Evolutionary conservation across 352 stramenopile genomes (phyloP), one percentile per base, ranked within the genome.

Genomic region (Globisporangium middletonii): DNA sequence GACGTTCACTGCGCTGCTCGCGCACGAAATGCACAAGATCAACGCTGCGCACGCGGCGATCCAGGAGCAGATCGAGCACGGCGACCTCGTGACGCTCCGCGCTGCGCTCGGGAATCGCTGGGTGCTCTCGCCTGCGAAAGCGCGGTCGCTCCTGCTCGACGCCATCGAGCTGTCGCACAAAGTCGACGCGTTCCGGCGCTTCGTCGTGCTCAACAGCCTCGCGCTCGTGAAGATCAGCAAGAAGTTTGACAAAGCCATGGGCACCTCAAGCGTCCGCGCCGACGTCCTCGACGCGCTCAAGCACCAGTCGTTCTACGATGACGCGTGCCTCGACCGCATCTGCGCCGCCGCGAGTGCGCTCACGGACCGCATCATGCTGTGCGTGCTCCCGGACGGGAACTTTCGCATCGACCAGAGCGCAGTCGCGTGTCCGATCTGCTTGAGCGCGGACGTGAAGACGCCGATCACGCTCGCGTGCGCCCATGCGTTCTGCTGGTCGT

Each of bases 401-500:
- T 87, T 84, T 41, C 70, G 66, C 8, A 74, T 86, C 23, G 70
- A 69, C 19, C 55, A 71, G 28, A 50, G 70, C 45, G 55, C 77
- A 0, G 65, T 79, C 2, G 78, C 76, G 50, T 92, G 82, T 42
- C 82, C 79, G 3, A 90, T 92, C 53, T 92, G 82, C 52, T 65
- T 92, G 7, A 73, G 71, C 38, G 53, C 50, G 12, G 64, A 86
- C n/a, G 64, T 87, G 49, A 88, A 88, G 64, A 83, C 67, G 11
- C 75, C 79, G 3, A 86, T 92, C 59, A 87, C 82, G 47, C 64
- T 92, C 26, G 75, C 75, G 0, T 92, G 82, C 58, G 68, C 64
- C 6, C 82, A 92, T 68, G 87, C 79, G 0, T 92, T 92, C 54
- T 92, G 82, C 60, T 92, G 82, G 79, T 85, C 82, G 61, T 92